These are phyloP conservation scores for Lagenidium sp. DNA, from an alignment of 352 stramenopile genomes.

Conservation along the genomic window DNA sequence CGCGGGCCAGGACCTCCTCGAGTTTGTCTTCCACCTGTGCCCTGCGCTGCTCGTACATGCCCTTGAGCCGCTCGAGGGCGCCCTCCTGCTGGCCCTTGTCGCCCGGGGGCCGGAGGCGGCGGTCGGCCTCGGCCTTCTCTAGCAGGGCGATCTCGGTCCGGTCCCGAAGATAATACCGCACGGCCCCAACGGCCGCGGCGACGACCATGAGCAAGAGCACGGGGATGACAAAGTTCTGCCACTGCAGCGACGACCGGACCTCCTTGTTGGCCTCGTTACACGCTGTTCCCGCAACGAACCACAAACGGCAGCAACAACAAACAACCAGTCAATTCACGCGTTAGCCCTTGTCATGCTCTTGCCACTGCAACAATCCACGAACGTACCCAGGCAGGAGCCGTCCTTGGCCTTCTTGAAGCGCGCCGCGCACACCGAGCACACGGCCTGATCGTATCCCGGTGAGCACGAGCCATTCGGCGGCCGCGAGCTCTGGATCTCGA, in stretches of 20 bases:
- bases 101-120: conserved; percentile 23
- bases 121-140: conserved; percentile 50
- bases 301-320: neutral
- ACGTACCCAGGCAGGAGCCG: conserved; percentile 52
- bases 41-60: conserved; percentile 16
- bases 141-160: conserved; percentile 51
- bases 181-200: conserved; percentile 18
- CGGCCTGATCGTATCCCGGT: conserved; percentile 39
- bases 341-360: neutral
- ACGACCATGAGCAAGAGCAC: conserved; percentile 29
- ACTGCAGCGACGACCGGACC: conserved; percentile 37
- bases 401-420: conserved; percentile 46
- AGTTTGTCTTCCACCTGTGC: conserved; percentile 13
- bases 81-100: conserved; percentile 7
- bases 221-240: conserved; percentile 72
- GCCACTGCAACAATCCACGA: neutral
- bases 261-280: conserved; percentile 42
- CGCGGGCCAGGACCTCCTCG: conserved; percentile 18
- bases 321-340: neutral
- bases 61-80: conserved; percentile 15
- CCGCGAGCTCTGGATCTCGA: conserved; percentile 15
- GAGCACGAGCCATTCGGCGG: conserved; percentile 26
- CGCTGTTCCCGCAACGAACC: conserved; percentile 14
- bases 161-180: conserved; percentile 48
- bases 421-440: conserved; percentile 56